phyloP scores from a whole-genome alignment of 208 protist species.

The Leishmania gerbilli region DNA sequence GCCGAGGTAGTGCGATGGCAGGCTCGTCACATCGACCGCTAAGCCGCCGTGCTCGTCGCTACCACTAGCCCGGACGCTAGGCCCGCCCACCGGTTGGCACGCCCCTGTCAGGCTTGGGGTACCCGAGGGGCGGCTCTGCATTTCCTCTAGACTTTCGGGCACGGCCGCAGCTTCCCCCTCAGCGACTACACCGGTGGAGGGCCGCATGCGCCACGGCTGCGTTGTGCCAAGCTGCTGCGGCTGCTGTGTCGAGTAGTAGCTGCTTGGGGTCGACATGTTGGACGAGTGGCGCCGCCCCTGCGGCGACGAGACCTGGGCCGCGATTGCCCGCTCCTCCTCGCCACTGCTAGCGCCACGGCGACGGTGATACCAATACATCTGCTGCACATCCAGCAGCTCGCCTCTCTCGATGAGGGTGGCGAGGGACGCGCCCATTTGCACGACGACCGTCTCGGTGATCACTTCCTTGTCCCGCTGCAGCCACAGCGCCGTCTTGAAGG shows the following conservation, averaged over 20 bases:
- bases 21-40: conserved; percentile 15
- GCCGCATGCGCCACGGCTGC: background rate
- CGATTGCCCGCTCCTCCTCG: conserved; percentile 7
- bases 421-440: conserved; percentile 38
- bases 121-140: background rate
- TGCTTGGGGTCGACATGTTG: background rate
- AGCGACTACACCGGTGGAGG: background rate
- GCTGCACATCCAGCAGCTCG: conserved; percentile 45
- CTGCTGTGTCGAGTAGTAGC: conserved; percentile 15
- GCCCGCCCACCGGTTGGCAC: background rate
- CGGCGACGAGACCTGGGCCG: background rate
- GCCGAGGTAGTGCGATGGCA: conserved; percentile 5
- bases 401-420: conserved; percentile 40
- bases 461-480: conserved; percentile 69
- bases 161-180: background rate
- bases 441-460: conserved; percentile 70
- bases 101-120: background rate
- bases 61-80: background rate
- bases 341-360: background rate
- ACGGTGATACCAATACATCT: conserved; percentile 49
- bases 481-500: conserved; percentile 73
- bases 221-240: conserved; percentile 14
- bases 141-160: background rate
- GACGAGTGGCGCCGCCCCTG: background rate
- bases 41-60: background rate